These are phyloP conservation scores for Naganishia kalamii DNA, from an alignment of 768 basidiomycete genomes.

Conservation along the genomic window DNA sequence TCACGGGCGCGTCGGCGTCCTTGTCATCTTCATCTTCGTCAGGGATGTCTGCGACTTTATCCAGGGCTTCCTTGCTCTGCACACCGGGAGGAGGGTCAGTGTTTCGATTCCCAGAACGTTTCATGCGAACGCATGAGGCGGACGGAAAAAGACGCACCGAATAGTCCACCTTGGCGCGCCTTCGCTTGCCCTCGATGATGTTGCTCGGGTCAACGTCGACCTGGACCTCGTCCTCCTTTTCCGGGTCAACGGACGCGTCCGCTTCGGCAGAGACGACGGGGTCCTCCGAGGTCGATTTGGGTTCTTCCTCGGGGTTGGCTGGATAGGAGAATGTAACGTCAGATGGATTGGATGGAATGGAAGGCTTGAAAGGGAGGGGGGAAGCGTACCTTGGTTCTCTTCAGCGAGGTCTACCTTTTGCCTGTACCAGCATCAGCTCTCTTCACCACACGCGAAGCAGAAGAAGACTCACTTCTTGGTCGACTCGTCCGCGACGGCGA, in stretches of 20 bases:
- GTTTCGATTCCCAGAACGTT: no score
- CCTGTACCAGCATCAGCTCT: background rate
- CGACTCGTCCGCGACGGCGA: background rate
- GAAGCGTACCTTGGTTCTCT: slow-evolving; percentile 1
- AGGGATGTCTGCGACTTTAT: slow-evolving; percentile 8
- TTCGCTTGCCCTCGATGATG: slow-evolving; percentile 15
- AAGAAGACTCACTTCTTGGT: background rate
- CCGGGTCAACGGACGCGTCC: background rate
- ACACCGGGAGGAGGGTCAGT: background rate
- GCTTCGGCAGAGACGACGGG: slow-evolving; percentile 1
- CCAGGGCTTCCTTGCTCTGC: slow-evolving; percentile 2
- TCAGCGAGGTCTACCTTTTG: slow-evolving; percentile 10
- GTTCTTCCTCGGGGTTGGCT: slow-evolving; percentile 13
- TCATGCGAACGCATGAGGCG: background rate
- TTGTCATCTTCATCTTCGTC: slow-evolving; percentile 16
- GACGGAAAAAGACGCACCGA: background rate
- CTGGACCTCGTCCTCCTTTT: slow-evolving; percentile 15
- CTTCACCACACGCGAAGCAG: background rate
- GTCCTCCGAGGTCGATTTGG: slow-evolving; percentile 3
- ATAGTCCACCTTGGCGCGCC: slow-evolving; percentile 12
- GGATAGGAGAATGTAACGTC: background rate
- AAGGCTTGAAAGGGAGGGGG: background rate
- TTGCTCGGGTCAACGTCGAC: slow-evolving; percentile 11
- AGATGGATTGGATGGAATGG: background rate
- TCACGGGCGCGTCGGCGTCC: slow-evolving; percentile 8